Percentiles rank a stretch among this genome's conserved stretches.
Evolutionary conservation across 768 basidiomycete species (phyloP).

Genomic region (Calvatia gigantea): DNA sequence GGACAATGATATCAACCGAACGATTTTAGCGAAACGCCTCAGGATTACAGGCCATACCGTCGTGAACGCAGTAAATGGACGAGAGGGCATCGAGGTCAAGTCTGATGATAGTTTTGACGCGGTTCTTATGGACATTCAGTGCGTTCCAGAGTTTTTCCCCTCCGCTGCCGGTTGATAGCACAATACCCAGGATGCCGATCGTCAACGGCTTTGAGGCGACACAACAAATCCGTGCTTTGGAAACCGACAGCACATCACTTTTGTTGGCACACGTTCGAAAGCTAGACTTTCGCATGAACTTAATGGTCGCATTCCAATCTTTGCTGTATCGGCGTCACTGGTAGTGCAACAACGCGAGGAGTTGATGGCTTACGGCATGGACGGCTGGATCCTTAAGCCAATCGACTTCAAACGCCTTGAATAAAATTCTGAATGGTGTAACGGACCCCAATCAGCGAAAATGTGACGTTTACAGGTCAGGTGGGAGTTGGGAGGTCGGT

Average conservation of each 20-base stretch:
- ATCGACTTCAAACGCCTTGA: constrained; percentile 72
- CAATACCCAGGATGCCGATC: constrained; percentile 66
- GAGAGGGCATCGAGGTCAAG: constrained; percentile 64
- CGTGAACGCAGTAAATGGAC: constrained; percentile 67
- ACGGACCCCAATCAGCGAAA: constrained; percentile 47
- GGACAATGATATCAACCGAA: constrained; percentile 75
- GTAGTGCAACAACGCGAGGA: constrained; percentile 52
- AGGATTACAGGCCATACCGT: constrained; percentile 64
- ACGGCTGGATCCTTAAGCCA: constrained; percentile 84
- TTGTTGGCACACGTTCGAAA: neutral
- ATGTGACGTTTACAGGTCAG: constrained; percentile 47
- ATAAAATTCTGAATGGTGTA: constrained; percentile 55
- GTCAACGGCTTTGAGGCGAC: constrained; percentile 73
- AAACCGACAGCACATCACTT: constrained; percentile 25
- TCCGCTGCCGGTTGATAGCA: neutral
- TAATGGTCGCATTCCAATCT: constrained; percentile 71
- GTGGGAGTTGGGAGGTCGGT: constrained; percentile 58
- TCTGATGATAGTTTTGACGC: constrained; percentile 63
- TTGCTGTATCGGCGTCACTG: constrained; percentile 79
- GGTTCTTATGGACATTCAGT: constrained; percentile 85
- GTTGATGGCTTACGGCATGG: constrained; percentile 54
- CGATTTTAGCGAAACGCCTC: constrained; percentile 66
- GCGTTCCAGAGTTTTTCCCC: constrained; percentile 19
- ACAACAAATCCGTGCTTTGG: constrained; percentile 58
- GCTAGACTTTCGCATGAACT: constrained; percentile 40